These are phyloP conservation scores for Aspergillus texensis DNA, from an alignment of 2,329 filamentous ascomycete species.

Conservation along the genomic window DNA sequence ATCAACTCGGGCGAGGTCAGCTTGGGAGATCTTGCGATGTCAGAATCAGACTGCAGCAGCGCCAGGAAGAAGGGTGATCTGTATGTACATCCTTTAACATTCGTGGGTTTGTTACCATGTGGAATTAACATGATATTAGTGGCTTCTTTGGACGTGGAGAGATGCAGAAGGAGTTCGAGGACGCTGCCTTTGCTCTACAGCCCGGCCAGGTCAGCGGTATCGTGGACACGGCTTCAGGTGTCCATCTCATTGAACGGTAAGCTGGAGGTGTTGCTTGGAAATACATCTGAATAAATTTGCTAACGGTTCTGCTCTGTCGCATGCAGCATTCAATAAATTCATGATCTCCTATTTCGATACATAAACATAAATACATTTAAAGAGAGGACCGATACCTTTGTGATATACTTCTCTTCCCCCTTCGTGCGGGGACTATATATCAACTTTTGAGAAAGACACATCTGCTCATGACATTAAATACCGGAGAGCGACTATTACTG, in stretches of 20 bases:
- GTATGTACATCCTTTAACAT: slow-evolving; percentile 48
- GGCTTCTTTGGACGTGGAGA: slow-evolving; percentile 93
- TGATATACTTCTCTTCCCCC: neutral
- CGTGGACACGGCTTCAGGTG: slow-evolving; percentile 88
- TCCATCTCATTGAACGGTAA: slow-evolving; percentile 95
- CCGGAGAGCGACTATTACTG: neutral
- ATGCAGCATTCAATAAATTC: neutral
- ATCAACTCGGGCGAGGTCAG: slow-evolving; percentile 71
- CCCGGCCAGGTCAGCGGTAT: slow-evolving; percentile 83
- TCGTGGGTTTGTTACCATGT: slow-evolving; percentile 1
- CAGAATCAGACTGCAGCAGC: slow-evolving; percentile 94
- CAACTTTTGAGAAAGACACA: neutral
- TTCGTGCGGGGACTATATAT: neutral
- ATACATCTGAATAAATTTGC: neutral
- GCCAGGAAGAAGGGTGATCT: slow-evolving; percentile 92
- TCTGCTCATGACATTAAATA: neutral
- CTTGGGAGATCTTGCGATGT: slow-evolving; percentile 81
- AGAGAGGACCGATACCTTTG: neutral
- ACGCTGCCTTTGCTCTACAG: slow-evolving; percentile 87
- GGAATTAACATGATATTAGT: slow-evolving; percentile 41
- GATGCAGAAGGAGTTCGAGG: slow-evolving; percentile 99
- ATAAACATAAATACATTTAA: neutral
- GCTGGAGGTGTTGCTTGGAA: slow-evolving; percentile 22
- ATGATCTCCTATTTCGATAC: neutral
- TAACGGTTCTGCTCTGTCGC: neutral